Evolutionary conservation across 2,329 filamentous ascomycete genomes (phyloP).

Genomic region (Phialophora expanda): DNA sequence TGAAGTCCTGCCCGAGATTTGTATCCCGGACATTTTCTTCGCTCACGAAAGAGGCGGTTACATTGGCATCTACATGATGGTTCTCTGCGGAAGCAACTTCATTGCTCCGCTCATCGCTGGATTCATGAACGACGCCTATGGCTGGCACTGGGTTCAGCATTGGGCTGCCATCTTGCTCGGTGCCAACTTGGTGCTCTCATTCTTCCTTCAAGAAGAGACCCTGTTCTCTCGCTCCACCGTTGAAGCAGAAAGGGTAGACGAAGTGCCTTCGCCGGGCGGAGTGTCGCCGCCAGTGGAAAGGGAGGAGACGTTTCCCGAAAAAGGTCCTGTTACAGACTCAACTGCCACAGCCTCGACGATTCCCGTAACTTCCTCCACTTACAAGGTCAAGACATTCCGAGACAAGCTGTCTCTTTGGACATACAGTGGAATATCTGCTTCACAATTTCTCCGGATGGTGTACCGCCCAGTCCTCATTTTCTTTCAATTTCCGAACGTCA

Average conservation of each 20-base stretch:
- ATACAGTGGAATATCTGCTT: conserved; percentile 19
- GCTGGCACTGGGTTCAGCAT: conserved; percentile 38
- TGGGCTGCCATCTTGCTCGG: conserved; percentile 21
- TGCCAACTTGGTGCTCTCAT: conserved; percentile 26
- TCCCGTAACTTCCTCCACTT: background rate
- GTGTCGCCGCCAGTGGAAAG: conserved; percentile 1
- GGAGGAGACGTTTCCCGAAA: background rate
- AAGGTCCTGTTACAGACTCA: background rate
- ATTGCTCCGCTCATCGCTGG: conserved; percentile 31
- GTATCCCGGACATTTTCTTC: conserved; percentile 44
- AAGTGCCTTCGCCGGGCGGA: too few relatives aligned
- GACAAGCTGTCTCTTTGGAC: conserved; percentile 29
- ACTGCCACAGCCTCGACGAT: background rate
- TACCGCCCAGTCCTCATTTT: too few relatives aligned
- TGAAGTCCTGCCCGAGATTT: conserved; percentile 53
- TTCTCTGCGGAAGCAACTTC: conserved; percentile 33
- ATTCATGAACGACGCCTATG: conserved; percentile 36
- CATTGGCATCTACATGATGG: conserved; percentile 33
- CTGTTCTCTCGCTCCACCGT: conserved; percentile 23
- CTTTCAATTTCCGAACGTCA: too few relatives aligned
- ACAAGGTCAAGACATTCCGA: conserved; percentile 23
- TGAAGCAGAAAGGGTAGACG: background rate
- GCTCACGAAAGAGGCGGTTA: conserved; percentile 37
- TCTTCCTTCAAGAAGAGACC: conserved; percentile 36
- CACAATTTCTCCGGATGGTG: background rate